Evolutionary conservation across 1,139 yeast genomes (phyloP), one percentile per base, ranked within the genome.

Genomic region (Kodamaea ohmeri): DNA sequence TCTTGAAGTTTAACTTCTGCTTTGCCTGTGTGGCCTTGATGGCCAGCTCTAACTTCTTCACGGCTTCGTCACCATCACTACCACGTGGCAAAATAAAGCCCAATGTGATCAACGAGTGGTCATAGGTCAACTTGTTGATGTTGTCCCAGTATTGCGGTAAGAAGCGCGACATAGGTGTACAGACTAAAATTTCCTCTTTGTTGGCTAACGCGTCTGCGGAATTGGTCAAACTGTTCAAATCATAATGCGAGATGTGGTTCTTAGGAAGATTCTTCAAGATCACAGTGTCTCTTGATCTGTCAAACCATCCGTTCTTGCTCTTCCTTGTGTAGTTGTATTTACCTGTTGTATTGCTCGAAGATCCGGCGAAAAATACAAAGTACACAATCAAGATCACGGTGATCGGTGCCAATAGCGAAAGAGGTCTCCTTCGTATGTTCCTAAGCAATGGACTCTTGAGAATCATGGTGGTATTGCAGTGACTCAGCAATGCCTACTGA

Each of bases 31-130:
- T 53, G 25, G 49, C 43, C 52, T 85, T 85, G 39, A 92, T 80
- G 6, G 87, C 94, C 22, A 65, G 61, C 60, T 89, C 95, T 49
- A 92, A 71, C 46, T 69, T 60, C 50, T 75, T 73, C 50, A 90
- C 67, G 0, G 95, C 95, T 24, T 56, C 62, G 61, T 89, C 96
- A 35, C 97, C 97, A 38, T 84, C 84, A 14, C 71, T 61, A 28
- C 78, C 78, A 50, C 95, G 73, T 37, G 98, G 97, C 34, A 90
- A 74, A 37, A 92, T 90, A 57, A 92, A 90, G 0, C 97, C 98
- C 41, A 92, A 71, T 48, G 90, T 95, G 36, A 90, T 73, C 49
- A 87, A 73, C 34, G 78, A 80, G 59, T 92, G 87, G 42, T 96
- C 97, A 59, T 92, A 92, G 13, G 80, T 68, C 52, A 92, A 66